Percentiles rank a stretch among this genome's conserved stretches.
Conservation (phyloP, 768 basidiomycete genomes). For the Sarcodon aspratus region DNA sequence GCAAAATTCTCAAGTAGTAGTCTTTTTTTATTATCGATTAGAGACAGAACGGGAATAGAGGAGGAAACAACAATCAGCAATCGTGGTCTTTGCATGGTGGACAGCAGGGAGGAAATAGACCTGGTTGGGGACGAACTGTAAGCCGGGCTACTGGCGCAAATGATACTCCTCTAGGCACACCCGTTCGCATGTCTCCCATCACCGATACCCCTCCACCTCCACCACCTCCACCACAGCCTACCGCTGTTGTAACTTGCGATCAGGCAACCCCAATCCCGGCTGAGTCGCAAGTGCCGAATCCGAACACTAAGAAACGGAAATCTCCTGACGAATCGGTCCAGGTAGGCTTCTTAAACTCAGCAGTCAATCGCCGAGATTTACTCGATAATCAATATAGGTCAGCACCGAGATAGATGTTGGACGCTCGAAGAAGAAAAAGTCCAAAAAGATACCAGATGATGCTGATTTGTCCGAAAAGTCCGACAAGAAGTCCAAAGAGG, state of each 20-base stretch:
- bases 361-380: too few relatives aligned
- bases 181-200: constrained; percentile 36
- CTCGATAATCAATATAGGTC: too few relatives aligned
- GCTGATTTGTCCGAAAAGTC: neutral
- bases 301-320: too few relatives aligned
- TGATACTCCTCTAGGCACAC: constrained; percentile 57
- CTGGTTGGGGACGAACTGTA: constrained; percentile 1
- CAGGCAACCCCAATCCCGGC: constrained; percentile 5
- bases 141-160: constrained; percentile 50
- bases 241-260: constrained; percentile 6
- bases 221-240: too few relatives aligned
- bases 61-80: constrained; percentile 2
- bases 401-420: too few relatives aligned
- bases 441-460: neutral
- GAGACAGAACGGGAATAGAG: constrained; percentile 3
- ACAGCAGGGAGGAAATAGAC: neutral
- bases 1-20: constrained; percentile 6
- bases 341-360: too few relatives aligned
- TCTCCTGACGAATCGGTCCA: too few relatives aligned
- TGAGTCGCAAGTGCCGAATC: constrained; percentile 3
- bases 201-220: constrained; percentile 5
- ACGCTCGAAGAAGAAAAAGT: neutral
- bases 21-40: neutral
- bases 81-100: neutral
- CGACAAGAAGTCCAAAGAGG: neutral